Conservation (phyloP, 2,329 filamentous ascomycete genomes). For the Aspergillus latus region DNA sequence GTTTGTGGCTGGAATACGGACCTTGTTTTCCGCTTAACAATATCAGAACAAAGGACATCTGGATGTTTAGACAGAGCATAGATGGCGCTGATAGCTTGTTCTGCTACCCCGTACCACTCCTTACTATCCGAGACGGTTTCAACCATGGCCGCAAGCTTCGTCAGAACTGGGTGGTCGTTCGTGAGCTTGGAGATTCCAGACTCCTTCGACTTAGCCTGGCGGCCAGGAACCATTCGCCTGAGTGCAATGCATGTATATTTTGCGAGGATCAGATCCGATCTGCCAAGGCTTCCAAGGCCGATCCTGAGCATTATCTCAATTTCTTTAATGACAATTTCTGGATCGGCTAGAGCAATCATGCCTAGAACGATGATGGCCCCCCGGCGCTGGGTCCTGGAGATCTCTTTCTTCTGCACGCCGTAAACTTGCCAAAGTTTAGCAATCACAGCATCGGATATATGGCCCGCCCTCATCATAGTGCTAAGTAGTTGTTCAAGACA, state of each 20-base stretch:
- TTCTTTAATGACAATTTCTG: conserved; percentile 89
- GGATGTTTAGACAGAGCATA: conserved; percentile 93
- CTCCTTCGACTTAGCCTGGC: conserved; percentile 71
- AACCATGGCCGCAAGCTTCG: conserved; percentile 76
- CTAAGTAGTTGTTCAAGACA: conserved; percentile 91
- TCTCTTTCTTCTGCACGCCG: conserved; percentile 87
- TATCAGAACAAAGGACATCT: conserved; percentile 86
- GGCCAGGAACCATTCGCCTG: conserved; percentile 83
- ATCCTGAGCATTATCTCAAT: conserved; percentile 93
- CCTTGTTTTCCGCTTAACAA: conserved; percentile 82
- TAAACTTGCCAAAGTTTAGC: conserved; percentile 98
- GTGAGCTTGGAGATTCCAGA: conserved; percentile 69
- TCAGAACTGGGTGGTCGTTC: conserved; percentile 87
- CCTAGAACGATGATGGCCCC: conserved; percentile 95
- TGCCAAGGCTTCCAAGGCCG: conserved; percentile 77
- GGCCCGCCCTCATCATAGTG: conserved; percentile 94
- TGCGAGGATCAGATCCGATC: conserved; percentile 80
- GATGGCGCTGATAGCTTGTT: conserved; percentile 94
- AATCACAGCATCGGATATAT: conserved; percentile 81
- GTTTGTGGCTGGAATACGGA: conserved; percentile 65
- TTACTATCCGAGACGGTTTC: conserved; percentile 86
- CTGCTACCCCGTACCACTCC: conserved; percentile 92
- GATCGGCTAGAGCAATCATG: conserved; percentile 91
- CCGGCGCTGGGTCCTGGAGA: conserved; percentile 84
- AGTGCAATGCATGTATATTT: conserved; percentile 95